These are phyloP conservation scores for Anisodus acutangulus DNA, from an alignment of 257 asterid species.

Conservation along the genomic window DNA sequence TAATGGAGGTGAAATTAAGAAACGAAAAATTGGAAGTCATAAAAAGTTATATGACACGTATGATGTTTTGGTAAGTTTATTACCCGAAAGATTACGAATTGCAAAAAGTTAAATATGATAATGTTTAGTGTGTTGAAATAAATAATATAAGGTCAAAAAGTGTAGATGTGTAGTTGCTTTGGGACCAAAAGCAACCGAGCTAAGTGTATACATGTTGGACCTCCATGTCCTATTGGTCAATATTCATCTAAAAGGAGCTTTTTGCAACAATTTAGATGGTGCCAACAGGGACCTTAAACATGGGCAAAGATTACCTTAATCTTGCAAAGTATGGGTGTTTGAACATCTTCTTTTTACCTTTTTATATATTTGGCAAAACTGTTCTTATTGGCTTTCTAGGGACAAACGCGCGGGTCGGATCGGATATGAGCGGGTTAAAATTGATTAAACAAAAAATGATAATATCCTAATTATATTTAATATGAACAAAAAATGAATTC, in stretches of 20 bases:
- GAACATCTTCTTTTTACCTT: background rate
- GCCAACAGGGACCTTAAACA: constrained; percentile 4
- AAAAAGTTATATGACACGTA: background rate
- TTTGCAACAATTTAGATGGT: background rate
- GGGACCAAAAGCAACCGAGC: background rate
- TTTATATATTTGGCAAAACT: too few relatives aligned
- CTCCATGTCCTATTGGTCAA: constrained; percentile 1
- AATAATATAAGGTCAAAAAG: constrained; percentile 14
- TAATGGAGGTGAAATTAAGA: background rate
- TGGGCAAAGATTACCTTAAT: constrained; percentile 16
- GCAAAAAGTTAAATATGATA: constrained; percentile 12
- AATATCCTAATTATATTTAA: too few relatives aligned
- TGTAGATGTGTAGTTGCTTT: background rate
- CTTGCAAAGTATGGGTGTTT: background rate
- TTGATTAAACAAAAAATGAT: too few relatives aligned
- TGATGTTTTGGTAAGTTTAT: background rate
- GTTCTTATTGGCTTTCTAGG: background rate
- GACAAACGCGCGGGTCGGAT: too few relatives aligned
- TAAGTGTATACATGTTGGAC: background rate
- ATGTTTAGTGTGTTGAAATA: background rate
- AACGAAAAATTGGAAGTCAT: background rate
- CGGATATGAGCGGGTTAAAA: too few relatives aligned
- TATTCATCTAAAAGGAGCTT: background rate
- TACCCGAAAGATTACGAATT: background rate
- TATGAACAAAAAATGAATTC: too few relatives aligned